phyloP scores from a whole-genome alignment of 495 filamentous ascomycete genomes.

The Penicillium tannophilum region DNA sequence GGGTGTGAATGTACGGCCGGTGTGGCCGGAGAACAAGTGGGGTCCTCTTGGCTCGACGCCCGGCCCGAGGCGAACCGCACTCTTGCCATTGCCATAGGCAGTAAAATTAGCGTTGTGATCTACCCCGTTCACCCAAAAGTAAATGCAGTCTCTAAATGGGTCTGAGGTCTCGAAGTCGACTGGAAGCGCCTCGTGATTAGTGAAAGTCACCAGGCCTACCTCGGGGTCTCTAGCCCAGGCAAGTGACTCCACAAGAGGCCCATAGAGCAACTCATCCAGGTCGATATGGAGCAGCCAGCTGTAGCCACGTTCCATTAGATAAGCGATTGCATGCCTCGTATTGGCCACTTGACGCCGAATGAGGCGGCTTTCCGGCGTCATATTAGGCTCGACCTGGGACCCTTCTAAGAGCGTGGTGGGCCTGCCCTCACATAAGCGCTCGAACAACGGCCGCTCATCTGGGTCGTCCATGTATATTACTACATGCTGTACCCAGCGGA shows the following conservation, averaged over 20 bases:
- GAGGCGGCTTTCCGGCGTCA: slow-evolving; percentile 12
- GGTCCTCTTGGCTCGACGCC: slow-evolving; percentile 8
- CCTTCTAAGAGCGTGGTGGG: slow-evolving; percentile 4
- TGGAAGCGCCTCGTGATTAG: slow-evolving; percentile 8
- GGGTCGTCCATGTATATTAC: slow-evolving; percentile 11
- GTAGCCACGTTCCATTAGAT: slow-evolving; percentile 7
- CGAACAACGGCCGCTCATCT: slow-evolving; percentile 6
- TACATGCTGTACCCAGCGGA: slow-evolving; percentile 9
- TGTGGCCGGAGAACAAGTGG: slow-evolving; percentile 2
- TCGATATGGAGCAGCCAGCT: slow-evolving; percentile 8
- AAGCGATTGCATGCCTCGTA: slow-evolving; percentile 9
- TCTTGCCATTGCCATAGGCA: slow-evolving; percentile 10
- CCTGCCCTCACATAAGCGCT: neutral
- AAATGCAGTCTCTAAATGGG: slow-evolving; percentile 3
- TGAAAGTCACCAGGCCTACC: slow-evolving; percentile 7
- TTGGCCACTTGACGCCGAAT: slow-evolving; percentile 8
- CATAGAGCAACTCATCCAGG: slow-evolving; percentile 9
- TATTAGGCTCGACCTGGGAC: slow-evolving; percentile 4
- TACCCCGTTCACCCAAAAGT: slow-evolving; percentile 11
- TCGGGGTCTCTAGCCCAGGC: slow-evolving; percentile 3
- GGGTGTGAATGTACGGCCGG: neutral
- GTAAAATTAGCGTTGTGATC: slow-evolving; percentile 5
- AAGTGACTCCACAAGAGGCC: slow-evolving; percentile 2
- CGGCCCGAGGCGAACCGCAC: slow-evolving; percentile 7
- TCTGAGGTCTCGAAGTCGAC: slow-evolving; percentile 6